Percentiles rank a stretch among this genome's conserved stretches.
Conservation (phyloP, 495 filamentous ascomycete genomes). For the Thermothielavioides terrestris region DNA sequence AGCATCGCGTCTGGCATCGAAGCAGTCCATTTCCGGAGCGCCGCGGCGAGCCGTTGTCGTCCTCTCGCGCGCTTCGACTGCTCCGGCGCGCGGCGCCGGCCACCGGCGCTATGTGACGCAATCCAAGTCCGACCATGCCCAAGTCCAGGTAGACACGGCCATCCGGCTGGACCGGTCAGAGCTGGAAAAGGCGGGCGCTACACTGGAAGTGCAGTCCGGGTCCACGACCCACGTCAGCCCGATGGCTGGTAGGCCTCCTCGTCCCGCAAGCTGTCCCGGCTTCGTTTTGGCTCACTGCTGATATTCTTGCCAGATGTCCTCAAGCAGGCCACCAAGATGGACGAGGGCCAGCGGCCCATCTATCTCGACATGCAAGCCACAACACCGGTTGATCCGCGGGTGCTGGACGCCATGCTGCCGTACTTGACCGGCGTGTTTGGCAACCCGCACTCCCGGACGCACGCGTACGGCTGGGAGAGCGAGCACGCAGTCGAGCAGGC, state of each 20-base stretch:
- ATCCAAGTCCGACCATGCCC: constrained; percentile 67
- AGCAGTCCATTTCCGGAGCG: constrained; percentile 40
- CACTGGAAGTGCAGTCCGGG: constrained; percentile 49
- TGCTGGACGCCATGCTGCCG: constrained; percentile 93
- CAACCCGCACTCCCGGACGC: constrained; percentile 94
- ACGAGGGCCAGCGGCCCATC: constrained; percentile 87
- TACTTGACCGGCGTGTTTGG: constrained; percentile 90
- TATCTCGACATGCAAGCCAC: constrained; percentile 99
- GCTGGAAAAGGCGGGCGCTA: constrained; percentile 63
- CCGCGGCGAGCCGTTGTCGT: constrained; percentile 37
- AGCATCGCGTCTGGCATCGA: constrained; percentile 61
- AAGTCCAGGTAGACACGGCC: constrained; percentile 72
- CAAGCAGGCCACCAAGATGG: constrained; percentile 87
- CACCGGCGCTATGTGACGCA: constrained; percentile 74
- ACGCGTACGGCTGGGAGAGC: constrained; percentile 98
- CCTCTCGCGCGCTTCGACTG: constrained; percentile 37
- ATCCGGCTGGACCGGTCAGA: constrained; percentile 77
- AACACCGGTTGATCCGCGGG: constrained; percentile 89
- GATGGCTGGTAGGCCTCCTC: constrained; percentile 49
- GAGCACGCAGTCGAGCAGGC: constrained; percentile 88
- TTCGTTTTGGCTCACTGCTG: constrained; percentile 5
- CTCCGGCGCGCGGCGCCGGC: constrained; percentile 16
- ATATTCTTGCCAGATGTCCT: constrained; percentile 52
- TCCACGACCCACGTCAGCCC: constrained; percentile 59
- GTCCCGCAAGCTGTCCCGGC: background rate